Base-by-base conservation (phyloP, 768 basidiomycete genomes). In the Podaxis mareebaensis region DNA sequence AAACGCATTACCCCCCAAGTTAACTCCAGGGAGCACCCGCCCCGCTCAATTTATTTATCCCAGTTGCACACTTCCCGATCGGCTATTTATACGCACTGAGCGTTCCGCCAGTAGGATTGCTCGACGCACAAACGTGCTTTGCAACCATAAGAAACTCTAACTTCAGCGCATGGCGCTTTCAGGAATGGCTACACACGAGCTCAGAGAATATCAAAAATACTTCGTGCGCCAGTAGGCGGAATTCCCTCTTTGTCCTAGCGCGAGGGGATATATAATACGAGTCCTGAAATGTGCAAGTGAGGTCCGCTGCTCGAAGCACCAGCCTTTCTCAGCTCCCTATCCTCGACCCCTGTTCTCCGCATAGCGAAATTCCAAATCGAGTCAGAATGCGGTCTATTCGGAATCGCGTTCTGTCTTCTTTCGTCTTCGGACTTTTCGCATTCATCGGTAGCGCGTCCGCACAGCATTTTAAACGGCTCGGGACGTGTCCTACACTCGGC, bases 391-490 rank as follows among this genome's bases (percentile, higher is more conserved):
- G 49, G 22, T 13, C 26, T 11, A 20, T 24, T 51, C 49, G 4
- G 5, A 22, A 24, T 28, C 49, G 22, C 20, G 22, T 22, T 11
- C 49, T 51, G 6, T 44, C 42, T 15, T 15, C 42, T 20, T 15
- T 51, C 22, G 4, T 51, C 26, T 22, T 49, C 48, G 48, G 48
- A n/a, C 48, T 51, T 6, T 26, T 51, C 8, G 10, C 49, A 28
- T 24, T 24, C 20, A 24, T 24, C 26, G 11, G 13, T 44, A 15
- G 5, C 15, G n/a, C 42, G 66, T 58, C 3, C 75, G 78, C 53
- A 6, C 78, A 81, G 62, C 76, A 76, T 26, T 81, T 75, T 72
- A 71, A 75, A 66, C 73, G 79, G 17, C 75, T 81, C 15, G 78
- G 79, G 7, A 69, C 74, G 30, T 81, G 79, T 61, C 78, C 78